A percentile compares a stretch with the other conserved stretches of the same genome.
Conservation (phyloP, 2,329 filamentous ascomycete species). For the Pseudocercospora crystallina region DNA sequence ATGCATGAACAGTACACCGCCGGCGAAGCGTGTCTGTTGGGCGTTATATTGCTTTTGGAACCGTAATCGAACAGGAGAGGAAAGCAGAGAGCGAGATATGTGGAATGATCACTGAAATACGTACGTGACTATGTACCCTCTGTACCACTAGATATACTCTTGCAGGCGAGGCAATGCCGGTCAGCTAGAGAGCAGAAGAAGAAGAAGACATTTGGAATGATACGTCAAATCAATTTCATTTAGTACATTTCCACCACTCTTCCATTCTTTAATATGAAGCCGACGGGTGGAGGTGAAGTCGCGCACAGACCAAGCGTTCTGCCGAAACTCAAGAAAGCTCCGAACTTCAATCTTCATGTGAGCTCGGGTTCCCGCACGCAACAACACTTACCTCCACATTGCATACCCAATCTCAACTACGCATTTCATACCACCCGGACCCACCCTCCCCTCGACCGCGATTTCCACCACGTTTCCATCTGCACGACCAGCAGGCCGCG, state of each 20-base stretch:
- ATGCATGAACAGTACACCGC: background rate
- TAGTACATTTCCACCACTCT: too few species aligned
- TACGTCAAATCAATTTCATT: too few species aligned
- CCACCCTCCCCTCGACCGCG: too few species aligned
- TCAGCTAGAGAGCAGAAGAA: too few species aligned
- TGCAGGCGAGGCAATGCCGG: background rate
- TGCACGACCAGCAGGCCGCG: background rate
- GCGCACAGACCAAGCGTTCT: too few species aligned
- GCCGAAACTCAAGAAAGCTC: too few species aligned
- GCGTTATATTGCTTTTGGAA: background rate
- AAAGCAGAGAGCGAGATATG: background rate
- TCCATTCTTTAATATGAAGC: too few species aligned
- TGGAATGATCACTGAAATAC: conserved; percentile 5
- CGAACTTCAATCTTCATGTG: background rate
- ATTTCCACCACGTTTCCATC: too few species aligned
- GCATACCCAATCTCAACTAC: background rate
- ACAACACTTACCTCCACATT: background rate
- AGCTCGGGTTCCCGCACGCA: too few species aligned
- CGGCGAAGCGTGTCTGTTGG: conserved; percentile 8
- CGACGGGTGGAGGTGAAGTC: too few species aligned
- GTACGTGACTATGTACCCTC: background rate
- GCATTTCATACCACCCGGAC: background rate
- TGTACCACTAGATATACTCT: conserved; percentile 5
- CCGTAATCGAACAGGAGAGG: background rate
- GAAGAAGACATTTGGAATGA: too few species aligned